Evolutionary conservation across 176 grass and related monocot genomes (phyloP), one percentile per base, ranked within the genome.

Genomic region (Melocanna baccifera): DNA sequence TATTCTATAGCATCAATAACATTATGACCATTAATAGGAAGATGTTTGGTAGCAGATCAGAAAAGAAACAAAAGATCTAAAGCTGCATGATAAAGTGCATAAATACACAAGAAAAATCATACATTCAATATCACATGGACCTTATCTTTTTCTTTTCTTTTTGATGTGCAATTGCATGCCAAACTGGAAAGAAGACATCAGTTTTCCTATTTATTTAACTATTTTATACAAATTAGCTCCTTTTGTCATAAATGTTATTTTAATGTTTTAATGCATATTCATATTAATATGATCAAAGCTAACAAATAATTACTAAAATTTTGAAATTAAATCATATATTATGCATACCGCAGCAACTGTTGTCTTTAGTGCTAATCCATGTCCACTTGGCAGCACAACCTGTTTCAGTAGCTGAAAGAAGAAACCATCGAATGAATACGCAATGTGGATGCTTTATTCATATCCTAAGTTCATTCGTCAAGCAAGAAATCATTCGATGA

Each of bases 281-380:
- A 53, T 51, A 81, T 23, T 69, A 41, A 82, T 32, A 63, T 5
- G 45, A 39, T 77, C 26, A 75, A 18, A 71, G 34, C 19, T 52
- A 51, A 72, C 59, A 77, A 40, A 64, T 61, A 63, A 76, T 32
- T 70, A 56, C 25, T 12, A 45, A 71, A 82, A 70, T 25, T 82
- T 26, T 34, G 59, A 43, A 26, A 69, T 42, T 14, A 67, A 73
- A 43, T 32, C 25, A 41, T 66, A 84, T 69, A 57, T 7, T 82
- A 67, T 20, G 61, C 93, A 87, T 96, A 99, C 97, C 81, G 90
- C 93, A 34, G 97, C 97, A 89, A 96, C 88, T 70, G 97, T 99
- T 45, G 93, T 99, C 76, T 94, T 99, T 73, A 99, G 79, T 86
- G 97, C 90, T 91, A 99, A 89, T 62, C 90, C 93, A 90, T 99